phyloP scores from a whole-genome alignment of 176 grass and related monocot species.

The Lolium perenne region DNA sequence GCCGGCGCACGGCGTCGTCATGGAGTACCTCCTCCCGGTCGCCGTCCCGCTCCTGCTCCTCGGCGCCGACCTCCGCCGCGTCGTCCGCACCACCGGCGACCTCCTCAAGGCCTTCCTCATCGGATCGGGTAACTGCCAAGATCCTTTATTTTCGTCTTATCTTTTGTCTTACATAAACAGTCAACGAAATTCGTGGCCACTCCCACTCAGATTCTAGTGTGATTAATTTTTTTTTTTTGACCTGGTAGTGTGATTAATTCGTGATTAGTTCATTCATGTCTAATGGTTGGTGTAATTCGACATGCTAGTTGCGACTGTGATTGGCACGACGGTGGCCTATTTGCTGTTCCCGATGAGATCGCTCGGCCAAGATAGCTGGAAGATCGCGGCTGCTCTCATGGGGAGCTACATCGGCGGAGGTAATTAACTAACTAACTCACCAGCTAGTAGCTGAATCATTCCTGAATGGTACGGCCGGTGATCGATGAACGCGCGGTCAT shows the following conservation, averaged over 20 bases:
- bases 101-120: slow-evolving; percentile 84
- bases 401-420: slow-evolving; percentile 95
- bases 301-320: slow-evolving; percentile 58
- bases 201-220: too few species aligned
- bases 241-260: too few species aligned
- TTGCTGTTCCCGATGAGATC: slow-evolving; percentile 82
- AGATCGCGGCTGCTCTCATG: slow-evolving; percentile 92
- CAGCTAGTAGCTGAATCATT: too few species aligned
- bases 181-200: neutral
- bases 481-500: too few species aligned
- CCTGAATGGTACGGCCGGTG: too few species aligned
- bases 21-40: slow-evolving; percentile 72
- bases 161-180: neutral
- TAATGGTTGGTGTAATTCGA: neutral
- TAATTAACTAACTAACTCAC: slow-evolving; percentile 16
- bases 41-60: slow-evolving; percentile 85
- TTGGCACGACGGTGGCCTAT: slow-evolving; percentile 72
- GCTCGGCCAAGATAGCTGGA: slow-evolving; percentile 88
- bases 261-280: neutral
- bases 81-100: slow-evolving; percentile 72
- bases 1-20: slow-evolving; percentile 68
- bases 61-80: slow-evolving; percentile 81
- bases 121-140: slow-evolving; percentile 33
- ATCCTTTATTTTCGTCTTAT: too few species aligned
- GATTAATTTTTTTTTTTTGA: too few species aligned